Evolutionary conservation across 306 rosid genomes (phyloP), one percentile per base, ranked within the genome.

Genomic region (Corylus avellana): DNA sequence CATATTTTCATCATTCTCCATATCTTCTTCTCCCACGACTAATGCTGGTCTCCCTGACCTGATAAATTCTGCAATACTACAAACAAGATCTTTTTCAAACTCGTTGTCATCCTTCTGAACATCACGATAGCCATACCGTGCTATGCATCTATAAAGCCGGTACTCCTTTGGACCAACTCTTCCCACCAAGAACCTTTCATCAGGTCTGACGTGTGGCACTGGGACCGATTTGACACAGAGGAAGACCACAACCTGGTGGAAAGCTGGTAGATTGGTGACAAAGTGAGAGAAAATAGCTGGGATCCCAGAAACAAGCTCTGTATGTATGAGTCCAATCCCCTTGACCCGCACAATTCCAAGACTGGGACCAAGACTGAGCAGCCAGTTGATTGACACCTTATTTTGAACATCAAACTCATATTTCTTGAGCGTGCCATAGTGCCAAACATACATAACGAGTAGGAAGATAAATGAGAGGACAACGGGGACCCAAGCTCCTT

Each of bases 281-380:
- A 96, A 96, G 87, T 96, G 99, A 57, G 99, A 96, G 89, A 96
- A 96, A 53, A 93, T 89, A 25, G 99, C 97, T 0, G 99, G 99
- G 72, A 96, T 96, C 7, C 98, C 99, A 16, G 98, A 79, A 17
- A 96, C 98, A 10, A 96, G 98, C 83, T 96, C 98, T 2, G 98
- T 96, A 62, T 96, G 93, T 78, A 96, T 91, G 37, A 96, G 98
- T 69, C 99, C 99, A 27, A 96, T 96, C 11, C 99, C 99, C 62
- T 88, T 86, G 49, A 96, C 99, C 53, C 99, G 84, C 3, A 93
- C 98, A 50, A 96, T 96, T 73, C 98, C 99, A 51, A 96, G 86
- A 49, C 79, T 82, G 5, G 97, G 98, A 55, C 96, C 97, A 7
- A 93, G 83, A 76, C 88, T 22, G 13, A 96, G 97, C 18, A 96